Conservation (phyloP, 257 asterid species). For the Fraxinus anomala region DNA sequence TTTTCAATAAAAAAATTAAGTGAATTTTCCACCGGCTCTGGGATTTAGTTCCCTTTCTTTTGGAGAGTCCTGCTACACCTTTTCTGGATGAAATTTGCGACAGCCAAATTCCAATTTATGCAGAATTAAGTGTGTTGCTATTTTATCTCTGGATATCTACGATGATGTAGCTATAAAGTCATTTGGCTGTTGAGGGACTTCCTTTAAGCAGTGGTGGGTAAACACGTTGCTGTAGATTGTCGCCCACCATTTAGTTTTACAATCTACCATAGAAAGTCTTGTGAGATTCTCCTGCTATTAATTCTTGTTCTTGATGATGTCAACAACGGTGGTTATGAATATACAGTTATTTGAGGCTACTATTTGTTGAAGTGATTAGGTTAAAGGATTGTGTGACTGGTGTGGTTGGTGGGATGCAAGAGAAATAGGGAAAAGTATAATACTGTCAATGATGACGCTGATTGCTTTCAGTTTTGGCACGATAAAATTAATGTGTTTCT, state of each 20-base stretch:
- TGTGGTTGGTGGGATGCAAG: not conserved
- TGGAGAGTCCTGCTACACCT: not conserved
- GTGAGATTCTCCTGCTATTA: not conserved
- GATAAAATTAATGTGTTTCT: not conserved
- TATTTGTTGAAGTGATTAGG: not conserved
- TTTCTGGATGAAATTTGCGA: not conserved
- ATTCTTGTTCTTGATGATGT: not conserved
- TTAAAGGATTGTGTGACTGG: not conserved
- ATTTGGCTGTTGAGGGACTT: not conserved
- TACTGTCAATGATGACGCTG: not conserved
- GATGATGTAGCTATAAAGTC: not conserved
- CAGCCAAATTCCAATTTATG: not conserved
- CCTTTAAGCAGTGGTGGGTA: conserved; percentile 3
- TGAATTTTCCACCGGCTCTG: not conserved
- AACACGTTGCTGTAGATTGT: not conserved
- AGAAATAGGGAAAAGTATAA: not conserved
- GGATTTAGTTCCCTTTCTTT: not conserved
- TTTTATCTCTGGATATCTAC: not conserved
- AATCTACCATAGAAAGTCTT: not conserved
- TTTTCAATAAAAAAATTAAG: not conserved
- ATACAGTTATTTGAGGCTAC: not conserved
- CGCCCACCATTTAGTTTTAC: not conserved
- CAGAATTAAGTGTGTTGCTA: not conserved
- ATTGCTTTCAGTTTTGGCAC: not conserved
- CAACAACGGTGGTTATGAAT: not conserved